These are phyloP conservation scores for Pseudogymnoascus destructans DNA, from an alignment of 2,329 filamentous ascomycete species.

Conservation along the genomic window DNA sequence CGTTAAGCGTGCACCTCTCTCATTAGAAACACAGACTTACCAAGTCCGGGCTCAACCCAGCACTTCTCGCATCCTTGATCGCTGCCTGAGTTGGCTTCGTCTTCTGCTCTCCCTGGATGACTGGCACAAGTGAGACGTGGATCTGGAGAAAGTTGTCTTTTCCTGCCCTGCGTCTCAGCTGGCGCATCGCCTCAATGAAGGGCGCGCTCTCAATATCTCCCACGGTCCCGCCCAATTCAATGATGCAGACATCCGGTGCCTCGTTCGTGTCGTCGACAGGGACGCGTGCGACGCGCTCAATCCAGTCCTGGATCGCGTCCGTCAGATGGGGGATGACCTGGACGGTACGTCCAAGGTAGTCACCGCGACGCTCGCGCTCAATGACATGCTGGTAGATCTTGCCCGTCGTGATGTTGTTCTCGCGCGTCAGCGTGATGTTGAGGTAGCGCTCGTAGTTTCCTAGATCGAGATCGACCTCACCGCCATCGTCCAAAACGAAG, in stretches of 20 bases:
- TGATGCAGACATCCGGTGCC: constrained; percentile 85
- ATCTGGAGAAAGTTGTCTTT: constrained; percentile 78
- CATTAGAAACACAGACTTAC: constrained; percentile 29
- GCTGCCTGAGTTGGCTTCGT: constrained; percentile 94
- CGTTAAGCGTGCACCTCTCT: constrained; percentile 13
- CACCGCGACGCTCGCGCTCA: constrained; percentile 50
- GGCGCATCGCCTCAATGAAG: constrained; percentile 75
- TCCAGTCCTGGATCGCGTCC: constrained; percentile 84
- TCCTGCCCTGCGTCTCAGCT: constrained; percentile 60
- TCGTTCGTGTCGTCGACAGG: constrained; percentile 75
- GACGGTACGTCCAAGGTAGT: constrained; percentile 80
- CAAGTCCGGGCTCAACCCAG: constrained; percentile 51
- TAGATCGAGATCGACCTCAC: constrained; percentile 62
- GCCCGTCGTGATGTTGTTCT: constrained; percentile 95
- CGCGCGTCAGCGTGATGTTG: constrained; percentile 64
- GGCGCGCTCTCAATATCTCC: constrained; percentile 79
- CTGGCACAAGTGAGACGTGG: constrained; percentile 76
- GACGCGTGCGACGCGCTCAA: constrained; percentile 70
- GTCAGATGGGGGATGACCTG: constrained; percentile 91
- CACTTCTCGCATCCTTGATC: constrained; percentile 70
- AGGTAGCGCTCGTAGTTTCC: constrained; percentile 75
- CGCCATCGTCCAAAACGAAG: constrained; percentile 76
- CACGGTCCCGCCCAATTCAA: constrained; percentile 48
- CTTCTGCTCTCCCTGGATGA: constrained; percentile 62
- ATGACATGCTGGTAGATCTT: constrained; percentile 92